phyloP scores from a whole-genome alignment of 2,329 filamentous ascomycete species.

The Fusarium sp. region DNA sequence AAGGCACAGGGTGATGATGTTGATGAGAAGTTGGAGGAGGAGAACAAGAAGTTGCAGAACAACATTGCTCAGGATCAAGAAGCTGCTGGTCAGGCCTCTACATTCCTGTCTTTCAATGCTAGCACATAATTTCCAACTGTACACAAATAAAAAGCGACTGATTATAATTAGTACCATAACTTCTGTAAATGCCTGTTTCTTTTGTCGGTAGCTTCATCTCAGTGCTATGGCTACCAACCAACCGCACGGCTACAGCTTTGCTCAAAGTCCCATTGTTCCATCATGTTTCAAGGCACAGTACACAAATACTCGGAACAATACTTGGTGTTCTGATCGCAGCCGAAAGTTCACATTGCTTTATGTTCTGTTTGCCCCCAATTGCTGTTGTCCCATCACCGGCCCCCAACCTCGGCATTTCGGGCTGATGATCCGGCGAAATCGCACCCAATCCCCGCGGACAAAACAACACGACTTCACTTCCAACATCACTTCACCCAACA shows the following conservation, averaged over 20 bases:
- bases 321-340: accelerated
- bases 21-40: conserved; percentile 55
- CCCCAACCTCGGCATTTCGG: conserved; percentile 28
- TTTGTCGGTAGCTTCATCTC: too few species aligned
- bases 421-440: conserved; percentile 34
- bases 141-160: not conserved
- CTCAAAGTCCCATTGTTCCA: too few species aligned
- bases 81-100: conserved; percentile 59
- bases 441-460: conserved; percentile 6
- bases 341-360: too few species aligned
- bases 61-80: conserved; percentile 62
- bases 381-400: not conserved
- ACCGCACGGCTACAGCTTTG: not conserved
- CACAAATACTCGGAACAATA: accelerated
- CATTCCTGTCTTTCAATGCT: conserved; percentile 42
- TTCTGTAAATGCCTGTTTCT: too few species aligned
- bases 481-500: accelerated
- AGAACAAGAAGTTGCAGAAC: conserved; percentile 64
- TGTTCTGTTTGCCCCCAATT: too few species aligned
- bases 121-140: not conserved
- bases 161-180: too few species aligned
- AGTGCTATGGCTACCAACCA: not conserved
- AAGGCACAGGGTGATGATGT: conserved; percentile 63
- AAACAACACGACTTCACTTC: not conserved
- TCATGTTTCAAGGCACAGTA: not conserved